phyloP scores from a whole-genome alignment of 345 rosid species.

The Moricandia arvensis region DNA sequence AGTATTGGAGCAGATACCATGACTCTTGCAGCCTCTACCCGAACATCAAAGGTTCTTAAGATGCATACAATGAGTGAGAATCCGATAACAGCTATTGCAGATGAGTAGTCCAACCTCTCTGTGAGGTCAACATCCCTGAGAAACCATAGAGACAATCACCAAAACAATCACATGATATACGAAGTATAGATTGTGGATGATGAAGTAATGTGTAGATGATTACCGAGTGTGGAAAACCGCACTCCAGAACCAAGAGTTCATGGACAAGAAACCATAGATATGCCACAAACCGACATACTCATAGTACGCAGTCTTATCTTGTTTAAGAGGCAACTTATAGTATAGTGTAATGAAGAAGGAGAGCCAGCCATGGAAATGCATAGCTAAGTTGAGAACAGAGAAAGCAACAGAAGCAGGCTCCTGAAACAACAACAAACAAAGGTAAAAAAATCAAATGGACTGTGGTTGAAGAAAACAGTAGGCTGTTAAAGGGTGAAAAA shows the following conservation, averaged over 20 bases:
- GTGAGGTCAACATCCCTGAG: conserved; percentile 66
- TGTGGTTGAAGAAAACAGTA: conserved; percentile 1
- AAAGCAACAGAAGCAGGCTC: conserved; percentile 75
- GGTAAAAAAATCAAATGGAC: not conserved
- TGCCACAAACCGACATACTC: conserved; percentile 68
- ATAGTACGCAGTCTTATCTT: conserved; percentile 55
- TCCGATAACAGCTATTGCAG: conserved; percentile 73
- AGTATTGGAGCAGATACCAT: conserved; percentile 78
- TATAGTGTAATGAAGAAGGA: conserved; percentile 65
- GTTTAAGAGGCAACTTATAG: conserved; percentile 56
- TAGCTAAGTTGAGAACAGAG: conserved; percentile 63
- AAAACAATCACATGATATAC: not conserved
- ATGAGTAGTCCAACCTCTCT: conserved; percentile 71
- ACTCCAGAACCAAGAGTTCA: conserved; percentile 85
- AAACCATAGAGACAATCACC: conserved; percentile 16
- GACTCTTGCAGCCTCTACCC: conserved; percentile 64
- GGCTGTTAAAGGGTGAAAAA: not conserved
- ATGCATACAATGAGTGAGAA: conserved; percentile 28
- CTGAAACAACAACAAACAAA: conserved; percentile 32
- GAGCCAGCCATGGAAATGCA: conserved; percentile 84
- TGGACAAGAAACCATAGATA: conserved; percentile 53
- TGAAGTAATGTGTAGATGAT: conserved; percentile 13
- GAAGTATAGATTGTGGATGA: not conserved
- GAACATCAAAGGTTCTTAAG: conserved; percentile 58
- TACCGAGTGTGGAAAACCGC: conserved; percentile 74